A percentile compares a stretch with the other conserved stretches of the same genome.
These are phyloP conservation scores for Cubamyces sp. DNA, from an alignment of 768 basidiomycete species.

Conservation along the genomic window DNA sequence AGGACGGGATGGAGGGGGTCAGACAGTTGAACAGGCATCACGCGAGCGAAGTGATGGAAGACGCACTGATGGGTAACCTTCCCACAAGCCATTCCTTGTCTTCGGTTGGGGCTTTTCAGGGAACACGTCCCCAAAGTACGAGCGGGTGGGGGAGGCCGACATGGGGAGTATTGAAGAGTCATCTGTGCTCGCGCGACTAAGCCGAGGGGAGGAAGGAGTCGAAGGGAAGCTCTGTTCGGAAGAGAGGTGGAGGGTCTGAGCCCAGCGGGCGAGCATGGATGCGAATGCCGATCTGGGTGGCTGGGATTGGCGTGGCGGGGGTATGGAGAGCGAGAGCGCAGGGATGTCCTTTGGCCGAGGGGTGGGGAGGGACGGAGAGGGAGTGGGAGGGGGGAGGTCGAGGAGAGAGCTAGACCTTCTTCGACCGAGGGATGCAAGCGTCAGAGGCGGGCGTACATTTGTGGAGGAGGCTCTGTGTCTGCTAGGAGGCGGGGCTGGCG, in stretches of 20 bases:
- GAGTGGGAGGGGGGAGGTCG: slow-evolving; percentile 31
- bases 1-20: slow-evolving; percentile 4
- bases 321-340: slow-evolving; percentile 42
- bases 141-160: slow-evolving; percentile 52
- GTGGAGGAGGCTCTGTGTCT: slow-evolving; percentile 65
- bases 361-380: slow-evolving; percentile 27
- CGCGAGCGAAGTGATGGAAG: slow-evolving; percentile 20
- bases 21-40: slow-evolving; percentile 18
- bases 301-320: slow-evolving; percentile 21
- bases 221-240: slow-evolving; percentile 45
- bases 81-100: slow-evolving; percentile 45
- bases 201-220: slow-evolving; percentile 51
- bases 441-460: slow-evolving; percentile 54
- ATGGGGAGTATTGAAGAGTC: slow-evolving; percentile 56
- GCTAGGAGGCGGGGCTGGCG: slow-evolving; percentile 44
- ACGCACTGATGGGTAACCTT: slow-evolving; percentile 43
- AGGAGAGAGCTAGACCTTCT: slow-evolving; percentile 36
- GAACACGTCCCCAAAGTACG: slow-evolving; percentile 49
- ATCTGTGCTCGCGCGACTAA: slow-evolving; percentile 39
- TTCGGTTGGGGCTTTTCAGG: slow-evolving; percentile 42
- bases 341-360: slow-evolving; percentile 17
- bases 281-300: slow-evolving; percentile 37
- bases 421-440: slow-evolving; percentile 54
- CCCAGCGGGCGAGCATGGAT: slow-evolving; percentile 51
- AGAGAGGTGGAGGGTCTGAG: slow-evolving; percentile 55